Base-by-base conservation (phyloP, 2,329 filamentous ascomycete genomes). In the Sclerotinia glacialis region DNA sequence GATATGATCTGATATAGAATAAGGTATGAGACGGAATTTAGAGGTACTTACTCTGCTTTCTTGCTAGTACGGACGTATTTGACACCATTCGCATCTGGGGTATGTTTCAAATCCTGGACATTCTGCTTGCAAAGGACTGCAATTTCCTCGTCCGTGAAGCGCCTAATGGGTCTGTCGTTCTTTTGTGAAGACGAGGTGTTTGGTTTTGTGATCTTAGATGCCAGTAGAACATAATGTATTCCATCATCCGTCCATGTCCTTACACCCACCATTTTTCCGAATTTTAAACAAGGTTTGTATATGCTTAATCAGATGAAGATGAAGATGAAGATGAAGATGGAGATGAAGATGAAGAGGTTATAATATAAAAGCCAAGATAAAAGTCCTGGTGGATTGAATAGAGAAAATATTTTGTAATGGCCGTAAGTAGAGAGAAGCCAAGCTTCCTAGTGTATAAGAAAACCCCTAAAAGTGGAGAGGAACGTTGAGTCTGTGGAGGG, bases 191-290 rank as follows among this genome's bases (percentile, higher is more conserved):
- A 12, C 14, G 44, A 34, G 8, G n/a, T 23, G 5, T 37, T 7
- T 23, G 52, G 52, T 14, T 23, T 40, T 5, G 1, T 7, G 7
- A 61, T 61, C 7, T 49, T 23, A 1, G 58, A 61, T 37, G 21
- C 42, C 4, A 49, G 21, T 5, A 61, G 7, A 8, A 61, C 44
- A 49, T 26, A 61, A 28, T 31, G 40, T 12, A 40, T 26, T 9
- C n/a, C 58, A 26, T 61, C 58, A 12, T 61, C 44, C 2, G 58
- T 61, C 58, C 58, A 61, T 18, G 44, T 61, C 18, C 14, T 61
- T 1, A 61, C 44, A 8, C 58, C 58, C 2, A 61, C 58, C 58
- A 61, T 61, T n/a, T 49, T 61, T 16, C 6, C 28, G 31, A 31
- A 21, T 7, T 18, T 23, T 8, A 5, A 23, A 14, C 11, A 31